Conservation (phyloP, 1,284 basidiomycete species). For the Sphagnurus paluster region DNA sequence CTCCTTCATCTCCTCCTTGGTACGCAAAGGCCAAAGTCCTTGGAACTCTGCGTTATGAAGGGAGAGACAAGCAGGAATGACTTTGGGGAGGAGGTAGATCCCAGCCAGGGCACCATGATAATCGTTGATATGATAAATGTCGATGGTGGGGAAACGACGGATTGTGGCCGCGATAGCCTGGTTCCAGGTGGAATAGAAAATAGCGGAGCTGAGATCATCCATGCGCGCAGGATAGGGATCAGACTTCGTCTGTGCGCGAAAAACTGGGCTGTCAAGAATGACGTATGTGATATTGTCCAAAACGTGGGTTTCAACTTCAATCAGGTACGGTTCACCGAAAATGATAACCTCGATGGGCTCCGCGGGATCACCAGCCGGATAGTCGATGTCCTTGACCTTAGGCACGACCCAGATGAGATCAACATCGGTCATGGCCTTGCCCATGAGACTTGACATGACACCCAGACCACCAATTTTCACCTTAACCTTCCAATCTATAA, state of each 20-base stretch:
- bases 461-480: conserved; percentile 96
- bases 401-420: conserved; percentile 92
- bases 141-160: conserved; percentile 79
- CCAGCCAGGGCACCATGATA: conserved; percentile 91
- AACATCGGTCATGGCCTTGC: conserved; percentile 94
- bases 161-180: conserved; percentile 91
- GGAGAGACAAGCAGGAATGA: conserved; percentile 88
- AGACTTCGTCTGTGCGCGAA: conserved; percentile 91
- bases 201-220: conserved; percentile 93
- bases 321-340: conserved; percentile 91
- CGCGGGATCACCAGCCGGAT: conserved; percentile 85
- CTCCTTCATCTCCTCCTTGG: conserved; percentile 97
- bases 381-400: conserved; percentile 91
- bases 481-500: conserved; percentile 94
- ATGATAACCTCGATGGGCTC: conserved; percentile 95
- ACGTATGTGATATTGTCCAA: conserved; percentile 94
- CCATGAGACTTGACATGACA: conserved; percentile 96
- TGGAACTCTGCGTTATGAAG: conserved; percentile 96
- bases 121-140: conserved; percentile 89
- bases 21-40: conserved; percentile 91
- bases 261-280: conserved; percentile 90
- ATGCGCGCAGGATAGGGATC: conserved; percentile 94
- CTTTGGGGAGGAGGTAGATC: conserved; percentile 87
- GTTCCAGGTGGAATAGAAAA: conserved; percentile 97
- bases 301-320: conserved; percentile 90